Evolutionary conservation across 2,329 filamentous ascomycete genomes (phyloP).

Genomic region (Arthrobotrys musiformis): DNA sequence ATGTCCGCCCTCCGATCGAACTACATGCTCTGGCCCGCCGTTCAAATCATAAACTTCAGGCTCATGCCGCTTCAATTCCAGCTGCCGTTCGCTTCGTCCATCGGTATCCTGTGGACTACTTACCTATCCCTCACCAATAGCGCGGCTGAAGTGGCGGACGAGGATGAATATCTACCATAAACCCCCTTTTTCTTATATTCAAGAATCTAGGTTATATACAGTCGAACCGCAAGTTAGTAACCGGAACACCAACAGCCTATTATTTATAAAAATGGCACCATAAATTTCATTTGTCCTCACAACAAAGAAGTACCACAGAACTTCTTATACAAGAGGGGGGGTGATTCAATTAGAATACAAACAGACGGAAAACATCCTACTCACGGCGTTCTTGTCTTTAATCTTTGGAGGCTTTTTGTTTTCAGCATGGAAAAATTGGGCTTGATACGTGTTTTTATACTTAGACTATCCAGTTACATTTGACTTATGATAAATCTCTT

Average conservation of each 20-base stretch:
- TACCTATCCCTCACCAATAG: constrained; percentile 94
- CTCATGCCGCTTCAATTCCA: constrained; percentile 95
- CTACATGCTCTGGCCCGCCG: constrained; percentile 91
- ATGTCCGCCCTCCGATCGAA: constrained; percentile 94
- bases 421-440: too few relatives aligned
- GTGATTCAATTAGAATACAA: background rate
- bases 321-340: background rate
- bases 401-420: background rate
- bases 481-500: too few relatives aligned
- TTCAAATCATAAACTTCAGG: constrained; percentile 96
- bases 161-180: constrained; percentile 41
- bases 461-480: too few relatives aligned
- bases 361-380: background rate
- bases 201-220: too few relatives aligned
- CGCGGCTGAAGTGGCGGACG: constrained; percentile 72
- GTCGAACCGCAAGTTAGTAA: too few relatives aligned
- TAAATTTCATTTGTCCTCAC: background rate
- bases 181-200: background rate
- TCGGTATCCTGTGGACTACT: constrained; percentile 97
- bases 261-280: constrained; percentile 50
- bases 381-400: background rate
- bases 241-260: constrained; percentile 14
- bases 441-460: too few relatives aligned
- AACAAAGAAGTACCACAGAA: background rate
- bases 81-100: constrained; percentile 92